Conservation (phyloP, 441 rosid genomes). For the Populus tomentosa region DNA sequence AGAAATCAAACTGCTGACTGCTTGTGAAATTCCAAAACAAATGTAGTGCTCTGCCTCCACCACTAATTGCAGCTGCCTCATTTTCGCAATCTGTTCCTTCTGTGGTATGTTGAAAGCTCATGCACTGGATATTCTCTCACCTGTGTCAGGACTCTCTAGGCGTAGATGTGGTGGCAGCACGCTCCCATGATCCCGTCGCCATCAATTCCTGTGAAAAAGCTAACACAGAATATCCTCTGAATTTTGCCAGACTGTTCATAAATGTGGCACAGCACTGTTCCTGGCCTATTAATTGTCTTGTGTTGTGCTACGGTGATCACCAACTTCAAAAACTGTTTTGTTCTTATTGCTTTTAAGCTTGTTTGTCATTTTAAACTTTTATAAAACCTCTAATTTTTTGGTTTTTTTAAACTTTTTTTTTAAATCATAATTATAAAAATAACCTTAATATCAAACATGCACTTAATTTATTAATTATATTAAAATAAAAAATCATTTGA, state of each 20-base stretch:
- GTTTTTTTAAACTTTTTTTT: no score
- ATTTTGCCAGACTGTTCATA: background rate
- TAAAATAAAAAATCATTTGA: no score
- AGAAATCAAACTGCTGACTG: background rate
- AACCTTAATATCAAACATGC: no score
- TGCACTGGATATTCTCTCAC: background rate
- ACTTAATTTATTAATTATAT: no score
- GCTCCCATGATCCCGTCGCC: background rate
- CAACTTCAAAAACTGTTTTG: no score
- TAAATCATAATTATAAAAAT: no score
- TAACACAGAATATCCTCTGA: background rate
- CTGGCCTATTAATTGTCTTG: background rate
- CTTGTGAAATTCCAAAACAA: constrained; percentile 11
- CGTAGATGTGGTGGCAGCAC: no score
- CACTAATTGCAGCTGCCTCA: background rate
- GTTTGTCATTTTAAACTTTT: no score
- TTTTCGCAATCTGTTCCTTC: background rate
- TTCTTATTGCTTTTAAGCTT: no score
- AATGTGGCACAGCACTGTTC: background rate
- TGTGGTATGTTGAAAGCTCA: no score
- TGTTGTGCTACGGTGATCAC: no score
- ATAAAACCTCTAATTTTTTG: no score
- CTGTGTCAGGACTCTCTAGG: background rate
- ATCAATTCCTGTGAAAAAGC: background rate
- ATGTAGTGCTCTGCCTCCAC: background rate